Evolutionary conservation across 306 rosid genomes (phyloP), one percentile per base, ranked within the genome.

Genomic region (Pueraria montana): DNA sequence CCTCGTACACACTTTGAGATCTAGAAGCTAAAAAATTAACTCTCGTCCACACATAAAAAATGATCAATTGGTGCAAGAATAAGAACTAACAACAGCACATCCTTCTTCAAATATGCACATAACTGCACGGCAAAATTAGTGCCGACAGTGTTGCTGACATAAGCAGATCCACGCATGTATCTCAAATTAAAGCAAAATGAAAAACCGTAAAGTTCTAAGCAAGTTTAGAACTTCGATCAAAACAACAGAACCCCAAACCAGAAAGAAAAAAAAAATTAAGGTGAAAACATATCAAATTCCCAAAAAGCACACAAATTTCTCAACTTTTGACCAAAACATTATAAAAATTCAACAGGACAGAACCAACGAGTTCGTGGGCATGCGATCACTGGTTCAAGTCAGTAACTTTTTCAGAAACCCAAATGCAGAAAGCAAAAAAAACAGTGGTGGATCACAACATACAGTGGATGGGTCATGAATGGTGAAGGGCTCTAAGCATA

Each of bases 401-500:
- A 10, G 21, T 11, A 81, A 50, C 76, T 67, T 78, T 53, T 7
- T 71, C 32, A 72, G 46, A 71, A 87, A 55, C 81, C 79, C 32
- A 53, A 71, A 71, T 80, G 74, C 74, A 79, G 32, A 80, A 46
- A 36, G 0, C 4, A 8, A 8, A 21, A 48, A 58, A 23, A 12
- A 52, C 0, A 21, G 40, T 4, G 58, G 20, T 62, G 58, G 65
- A 67, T 72, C 0, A 18, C 11, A 52, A 50, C 89, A 74, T 92
- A 94, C 98, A 66, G 92, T 88, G n/a, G 92, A 80, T 11, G 97
- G 98, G 76, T 94, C 97, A 5, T 89, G 65, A 34, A 90, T 8
- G 77, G 62, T 78, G 88, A 94, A 94, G 13, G 96, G 87, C 71
- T 94, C 97, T 0, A 95, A 89, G 80, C 98, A 95, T 17, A 95